phyloP scores from a whole-genome alignment of 768 basidiomycete species.

The Coprinopsis sp. region DNA sequence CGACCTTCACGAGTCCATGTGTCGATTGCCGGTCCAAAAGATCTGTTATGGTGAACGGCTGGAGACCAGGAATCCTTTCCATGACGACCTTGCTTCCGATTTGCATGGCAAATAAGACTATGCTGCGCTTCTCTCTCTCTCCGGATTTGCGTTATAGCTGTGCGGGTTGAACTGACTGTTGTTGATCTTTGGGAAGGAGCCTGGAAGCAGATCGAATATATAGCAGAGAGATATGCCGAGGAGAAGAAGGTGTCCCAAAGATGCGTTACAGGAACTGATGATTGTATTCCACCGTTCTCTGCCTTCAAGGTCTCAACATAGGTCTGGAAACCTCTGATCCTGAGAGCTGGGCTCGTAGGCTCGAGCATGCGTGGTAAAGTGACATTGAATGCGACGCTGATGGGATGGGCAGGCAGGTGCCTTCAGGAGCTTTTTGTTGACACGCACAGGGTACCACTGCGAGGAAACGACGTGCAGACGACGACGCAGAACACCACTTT shows the following conservation, averaged over 20 bases:
- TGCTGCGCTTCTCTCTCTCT: constrained; percentile 85
- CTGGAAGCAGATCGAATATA: constrained; percentile 88
- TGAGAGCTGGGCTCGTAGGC: constrained; percentile 73
- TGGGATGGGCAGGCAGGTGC: constrained; percentile 90
- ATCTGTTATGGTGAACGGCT: constrained; percentile 88
- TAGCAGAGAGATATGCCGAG: constrained; percentile 92
- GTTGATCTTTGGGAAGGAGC: constrained; percentile 50
- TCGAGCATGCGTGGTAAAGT: constrained; percentile 88
- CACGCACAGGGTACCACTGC: too few species aligned
- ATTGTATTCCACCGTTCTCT: constrained; percentile 63
- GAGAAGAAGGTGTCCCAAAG: constrained; percentile 91
- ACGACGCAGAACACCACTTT: too few species aligned
- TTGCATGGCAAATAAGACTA: constrained; percentile 89
- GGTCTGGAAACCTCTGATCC: constrained; percentile 66
- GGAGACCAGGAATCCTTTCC: constrained; percentile 61
- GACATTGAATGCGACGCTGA: constrained; percentile 82
- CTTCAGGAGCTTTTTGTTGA: constrained; percentile 85
- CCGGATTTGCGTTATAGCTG: constrained; percentile 63
- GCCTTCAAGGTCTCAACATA: constrained; percentile 62
- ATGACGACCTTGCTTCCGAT: constrained; percentile 61
- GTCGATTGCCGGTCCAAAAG: constrained; percentile 88
- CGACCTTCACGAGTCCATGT: constrained; percentile 91
- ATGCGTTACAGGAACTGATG: constrained; percentile 91
- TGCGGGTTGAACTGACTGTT: constrained; percentile 64
- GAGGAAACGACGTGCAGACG: too few species aligned